Conservation (phyloP, 2,329 filamentous ascomycete species). For the Claviceps sp. region DNA sequence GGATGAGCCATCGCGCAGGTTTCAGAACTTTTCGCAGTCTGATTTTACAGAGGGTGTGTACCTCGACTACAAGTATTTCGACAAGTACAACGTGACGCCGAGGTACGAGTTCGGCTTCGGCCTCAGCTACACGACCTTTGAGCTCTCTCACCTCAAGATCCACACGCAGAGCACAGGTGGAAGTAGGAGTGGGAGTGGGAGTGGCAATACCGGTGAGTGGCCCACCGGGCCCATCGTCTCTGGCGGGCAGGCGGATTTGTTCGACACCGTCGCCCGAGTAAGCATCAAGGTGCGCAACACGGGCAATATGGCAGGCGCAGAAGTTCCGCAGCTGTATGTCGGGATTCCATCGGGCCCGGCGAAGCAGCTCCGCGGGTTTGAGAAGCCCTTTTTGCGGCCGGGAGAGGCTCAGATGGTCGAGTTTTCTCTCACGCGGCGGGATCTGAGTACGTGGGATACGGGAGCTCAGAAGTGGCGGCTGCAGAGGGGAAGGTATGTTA, state of each 20-base stretch:
- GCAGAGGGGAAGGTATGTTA: slow-evolving; percentile 27
- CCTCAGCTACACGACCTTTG: slow-evolving; percentile 41
- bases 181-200: not conserved
- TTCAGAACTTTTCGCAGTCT: slow-evolving; percentile 35
- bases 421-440: slow-evolving; percentile 46
- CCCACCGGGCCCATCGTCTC: slow-evolving; percentile 26
- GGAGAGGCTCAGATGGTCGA: slow-evolving; percentile 29
- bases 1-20: slow-evolving; percentile 33
- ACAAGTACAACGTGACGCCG: slow-evolving; percentile 31
- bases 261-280: slow-evolving; percentile 30
- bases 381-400: slow-evolving; percentile 40
- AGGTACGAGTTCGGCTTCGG: slow-evolving; percentile 45
- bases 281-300: slow-evolving; percentile 28
- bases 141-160: slow-evolving; percentile 29
- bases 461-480: slow-evolving; percentile 47
- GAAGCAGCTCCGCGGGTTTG: slow-evolving; percentile 52
- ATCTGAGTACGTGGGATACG: slow-evolving; percentile 55
- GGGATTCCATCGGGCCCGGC: slow-evolving; percentile 34
- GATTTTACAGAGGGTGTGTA: slow-evolving; percentile 38
- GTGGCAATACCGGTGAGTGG: slow-evolving; percentile 17
- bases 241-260: slow-evolving; percentile 34
- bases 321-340: slow-evolving; percentile 37
- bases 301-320: slow-evolving; percentile 27
- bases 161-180: slow-evolving; percentile 6
- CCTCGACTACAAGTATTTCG: slow-evolving; percentile 43